Evolutionary conservation across 345 rosid species (phyloP), one percentile per base, ranked within the genome.

Genomic region (Salix suchowensis): DNA sequence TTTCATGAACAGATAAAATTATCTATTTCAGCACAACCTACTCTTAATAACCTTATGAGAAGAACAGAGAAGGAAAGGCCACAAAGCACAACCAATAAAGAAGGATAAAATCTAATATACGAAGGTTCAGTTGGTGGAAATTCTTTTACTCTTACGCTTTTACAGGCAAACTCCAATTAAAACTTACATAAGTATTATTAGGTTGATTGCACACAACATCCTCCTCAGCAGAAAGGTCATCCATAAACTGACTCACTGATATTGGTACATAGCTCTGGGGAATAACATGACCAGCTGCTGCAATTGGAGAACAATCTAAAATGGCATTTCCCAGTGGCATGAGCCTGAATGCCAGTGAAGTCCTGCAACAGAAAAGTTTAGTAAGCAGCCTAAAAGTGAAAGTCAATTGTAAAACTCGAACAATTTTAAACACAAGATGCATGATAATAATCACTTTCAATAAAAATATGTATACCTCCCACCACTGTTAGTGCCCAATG

Each of bases 171-270:
- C 18, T 30, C 44, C 61, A 77, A 37, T 30, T 67, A 74, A 30
- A 69, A 78, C 97, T 85, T 86, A 96, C 99, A 81, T 84, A 70
- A 76, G 81, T 75, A 76, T 87, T 88, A 84, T 91, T 94, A 77
- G 90, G 87, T 32, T 78, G 88, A 76, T 48, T 86, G 84, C 89
- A 85, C 81, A 81, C 68, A 60, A 80, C 87, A 70, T 89, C 96
- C 86, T 93, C 96, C 90, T 93, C 99, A 21, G 97, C 94, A 82
- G 97, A 89, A 80, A 96, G 98, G 78, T 96, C 96, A 80, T 93
- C 98, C 99, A 96, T 91, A 85, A 96, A 96, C 82, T 96, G 98
- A 87, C 97, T 96, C 48, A 91, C 97, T 68, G 99, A 93, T 80
- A 96, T 87, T 61, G 96, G 98, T 60, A 89, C 96, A 85, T 88